Evolutionary conservation across 2,329 filamentous ascomycete species (phyloP).

Genomic region (Tolypocladium cylindrosporum): DNA sequence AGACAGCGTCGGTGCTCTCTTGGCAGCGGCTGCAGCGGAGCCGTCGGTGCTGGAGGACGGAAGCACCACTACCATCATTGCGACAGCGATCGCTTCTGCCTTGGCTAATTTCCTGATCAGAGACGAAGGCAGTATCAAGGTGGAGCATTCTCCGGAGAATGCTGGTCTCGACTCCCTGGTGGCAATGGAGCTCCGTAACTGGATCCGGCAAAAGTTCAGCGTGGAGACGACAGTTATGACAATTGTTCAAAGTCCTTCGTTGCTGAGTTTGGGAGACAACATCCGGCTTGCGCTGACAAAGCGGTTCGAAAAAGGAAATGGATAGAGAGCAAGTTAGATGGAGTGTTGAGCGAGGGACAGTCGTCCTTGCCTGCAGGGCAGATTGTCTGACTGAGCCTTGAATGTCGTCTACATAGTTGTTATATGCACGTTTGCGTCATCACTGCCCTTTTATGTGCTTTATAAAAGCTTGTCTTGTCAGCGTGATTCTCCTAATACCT

Average conservation of each 20-base stretch:
- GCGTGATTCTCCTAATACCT: too few species aligned
- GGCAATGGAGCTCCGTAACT: conserved; percentile 12
- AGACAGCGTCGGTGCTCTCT: not conserved
- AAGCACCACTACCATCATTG: not conserved
- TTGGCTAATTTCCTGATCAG: conserved; percentile 7
- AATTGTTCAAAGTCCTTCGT: conserved; percentile 5
- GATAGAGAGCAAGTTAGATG: not conserved
- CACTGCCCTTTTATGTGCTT: too few species aligned
- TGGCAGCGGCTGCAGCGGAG: not conserved
- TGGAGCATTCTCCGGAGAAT: conserved; percentile 1
- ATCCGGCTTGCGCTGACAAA: not conserved
- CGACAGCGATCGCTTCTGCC: not conserved
- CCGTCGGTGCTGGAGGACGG: not conserved
- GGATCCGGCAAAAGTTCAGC: conserved; percentile 9
- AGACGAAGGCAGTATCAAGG: conserved; percentile 5
- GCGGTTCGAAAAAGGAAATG: not conserved
- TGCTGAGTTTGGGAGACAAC: not conserved
- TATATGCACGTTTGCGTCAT: too few species aligned
- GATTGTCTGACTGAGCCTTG: too few species aligned
- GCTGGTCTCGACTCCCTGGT: conserved; percentile 13
- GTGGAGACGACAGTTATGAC: conserved; percentile 11
- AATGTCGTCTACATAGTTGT: too few species aligned
- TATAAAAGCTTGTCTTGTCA: too few species aligned
- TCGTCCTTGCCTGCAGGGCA: too few species aligned
- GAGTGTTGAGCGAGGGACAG: too few species aligned